These are phyloP conservation scores for Ganoderma boninense DNA, from an alignment of 1,284 basidiomycete species.

Conservation along the genomic window DNA sequence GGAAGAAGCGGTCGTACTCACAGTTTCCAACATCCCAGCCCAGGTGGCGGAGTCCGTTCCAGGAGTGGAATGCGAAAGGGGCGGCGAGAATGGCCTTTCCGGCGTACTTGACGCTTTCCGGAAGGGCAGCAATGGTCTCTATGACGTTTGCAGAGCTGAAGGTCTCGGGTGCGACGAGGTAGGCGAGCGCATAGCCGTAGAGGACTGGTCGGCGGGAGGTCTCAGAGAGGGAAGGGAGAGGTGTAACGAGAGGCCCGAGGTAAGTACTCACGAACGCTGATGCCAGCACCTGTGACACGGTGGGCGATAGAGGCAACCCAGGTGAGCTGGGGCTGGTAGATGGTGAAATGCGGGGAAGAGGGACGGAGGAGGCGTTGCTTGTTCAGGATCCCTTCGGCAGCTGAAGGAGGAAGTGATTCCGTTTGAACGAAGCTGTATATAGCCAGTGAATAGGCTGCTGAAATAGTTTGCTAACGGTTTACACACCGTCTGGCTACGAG, in stretches of 20 bases:
- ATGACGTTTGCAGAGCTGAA: conserved; percentile 85
- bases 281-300: conserved; percentile 83
- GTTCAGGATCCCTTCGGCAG: conserved; percentile 80
- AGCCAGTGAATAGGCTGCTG: background rate
- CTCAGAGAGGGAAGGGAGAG: background rate
- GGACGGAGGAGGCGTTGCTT: conserved; percentile 87
- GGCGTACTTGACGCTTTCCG: conserved; percentile 77
- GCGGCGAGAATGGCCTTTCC: conserved; percentile 82
- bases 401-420: conserved; percentile 66
- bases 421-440: conserved; percentile 59
- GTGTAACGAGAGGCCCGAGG: too few species aligned
- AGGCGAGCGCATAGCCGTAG: conserved; percentile 90
- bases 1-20: conserved; percentile 53
- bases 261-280: conserved; percentile 79
- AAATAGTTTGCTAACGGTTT: background rate
- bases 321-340: conserved; percentile 96
- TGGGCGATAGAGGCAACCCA: conserved; percentile 89
- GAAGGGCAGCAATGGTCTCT: conserved; percentile 73
- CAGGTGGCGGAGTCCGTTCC: conserved; percentile 93
- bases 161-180: conserved; percentile 83
- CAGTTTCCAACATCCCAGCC: conserved; percentile 92
- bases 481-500: conserved; percentile 57
- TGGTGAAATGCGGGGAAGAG: conserved; percentile 92
- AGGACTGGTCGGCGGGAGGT: conserved; percentile 62
- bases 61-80: conserved; percentile 91